These are phyloP conservation scores for Beauveria sp. DNA, from an alignment of 2,329 filamentous ascomycete species.

Conservation along the genomic window DNA sequence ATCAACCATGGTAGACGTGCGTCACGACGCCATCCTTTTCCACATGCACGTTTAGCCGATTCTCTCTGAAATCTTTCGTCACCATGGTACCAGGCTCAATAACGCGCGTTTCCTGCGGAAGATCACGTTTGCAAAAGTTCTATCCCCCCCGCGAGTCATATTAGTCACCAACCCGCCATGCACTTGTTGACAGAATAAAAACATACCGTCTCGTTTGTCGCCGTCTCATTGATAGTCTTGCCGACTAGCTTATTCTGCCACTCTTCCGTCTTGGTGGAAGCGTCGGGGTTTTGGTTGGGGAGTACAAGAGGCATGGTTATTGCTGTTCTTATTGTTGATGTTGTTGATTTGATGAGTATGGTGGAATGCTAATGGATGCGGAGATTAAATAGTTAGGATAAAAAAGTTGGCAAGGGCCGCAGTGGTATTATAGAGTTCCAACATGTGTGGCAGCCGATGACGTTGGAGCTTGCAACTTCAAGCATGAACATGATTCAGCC, in stretches of 20 bases:
- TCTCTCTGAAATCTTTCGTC: conserved; percentile 47
- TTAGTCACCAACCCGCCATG: neutral
- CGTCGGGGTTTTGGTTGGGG: conserved; percentile 45
- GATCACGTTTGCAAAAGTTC: conserved; percentile 53
- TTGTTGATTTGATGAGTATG: neutral
- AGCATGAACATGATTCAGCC: neutral
- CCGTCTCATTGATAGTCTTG: conserved; percentile 49
- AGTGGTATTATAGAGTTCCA: too few relatives aligned
- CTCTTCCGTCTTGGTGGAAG: conserved; percentile 41
- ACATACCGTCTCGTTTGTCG: conserved; percentile 46
- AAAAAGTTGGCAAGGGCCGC: neutral
- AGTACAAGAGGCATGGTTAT: conserved; percentile 57
- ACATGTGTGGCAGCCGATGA: neutral
- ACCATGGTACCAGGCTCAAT: conserved; percentile 50
- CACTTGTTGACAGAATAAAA: neutral
- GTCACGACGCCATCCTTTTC: conserved; percentile 53
- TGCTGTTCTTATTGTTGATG: conserved; percentile 4
- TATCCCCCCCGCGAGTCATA: conserved; percentile 19
- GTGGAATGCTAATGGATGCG: neutral
- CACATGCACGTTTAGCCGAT: conserved; percentile 52
- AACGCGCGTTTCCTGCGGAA: conserved; percentile 49
- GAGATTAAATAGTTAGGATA: neutral
- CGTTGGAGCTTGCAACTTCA: neutral
- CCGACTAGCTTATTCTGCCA: conserved; percentile 57
- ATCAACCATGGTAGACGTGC: conserved; percentile 49